Conservation (phyloP, 2,329 filamentous ascomycete genomes). For the Fusarium bulbicola region DNA sequence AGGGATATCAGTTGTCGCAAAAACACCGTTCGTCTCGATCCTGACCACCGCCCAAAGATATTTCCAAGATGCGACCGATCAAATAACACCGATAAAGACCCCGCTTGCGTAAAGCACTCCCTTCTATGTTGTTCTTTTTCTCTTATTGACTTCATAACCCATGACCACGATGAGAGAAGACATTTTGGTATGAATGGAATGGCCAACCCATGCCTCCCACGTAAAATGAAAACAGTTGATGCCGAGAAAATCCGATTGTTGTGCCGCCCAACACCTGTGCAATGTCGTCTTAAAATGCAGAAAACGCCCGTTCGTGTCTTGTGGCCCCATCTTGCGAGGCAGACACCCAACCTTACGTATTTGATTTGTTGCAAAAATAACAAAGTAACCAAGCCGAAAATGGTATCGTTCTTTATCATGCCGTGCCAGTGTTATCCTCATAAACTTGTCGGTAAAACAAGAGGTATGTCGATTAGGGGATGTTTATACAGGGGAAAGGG, state of each 20-base stretch:
- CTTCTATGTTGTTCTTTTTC: constrained; percentile 58
- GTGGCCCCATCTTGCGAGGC: constrained; percentile 49
- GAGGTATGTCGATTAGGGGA: constrained; percentile 57
- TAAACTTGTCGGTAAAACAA: constrained; percentile 45
- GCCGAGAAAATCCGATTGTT: constrained; percentile 39
- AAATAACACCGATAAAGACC: constrained; percentile 47
- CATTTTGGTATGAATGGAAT: constrained; percentile 43
- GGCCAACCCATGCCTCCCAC: constrained; percentile 38
- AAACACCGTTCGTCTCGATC: constrained; percentile 49
- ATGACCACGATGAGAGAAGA: constrained; percentile 45
- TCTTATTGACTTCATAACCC: constrained; percentile 60
- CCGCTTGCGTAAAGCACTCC: constrained; percentile 47
- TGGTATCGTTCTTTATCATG: constrained; percentile 59
- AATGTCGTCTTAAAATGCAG: constrained; percentile 56
- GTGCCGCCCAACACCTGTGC: constrained; percentile 56
- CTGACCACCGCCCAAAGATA: constrained; percentile 46
- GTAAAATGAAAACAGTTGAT: constrained; percentile 48
- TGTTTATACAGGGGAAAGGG: constrained; percentile 56
- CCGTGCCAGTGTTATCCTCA: constrained; percentile 51
- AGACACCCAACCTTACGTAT: constrained; percentile 43
- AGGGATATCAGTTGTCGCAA: constrained; percentile 42
- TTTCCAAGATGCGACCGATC: constrained; percentile 50
- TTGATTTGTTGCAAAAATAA: constrained; percentile 43
- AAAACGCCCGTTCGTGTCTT: constrained; percentile 54
- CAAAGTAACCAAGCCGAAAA: constrained; percentile 48